Evolutionary conservation across 768 basidiomycete species (phyloP).

Genomic region (Suillus clintonianus): DNA sequence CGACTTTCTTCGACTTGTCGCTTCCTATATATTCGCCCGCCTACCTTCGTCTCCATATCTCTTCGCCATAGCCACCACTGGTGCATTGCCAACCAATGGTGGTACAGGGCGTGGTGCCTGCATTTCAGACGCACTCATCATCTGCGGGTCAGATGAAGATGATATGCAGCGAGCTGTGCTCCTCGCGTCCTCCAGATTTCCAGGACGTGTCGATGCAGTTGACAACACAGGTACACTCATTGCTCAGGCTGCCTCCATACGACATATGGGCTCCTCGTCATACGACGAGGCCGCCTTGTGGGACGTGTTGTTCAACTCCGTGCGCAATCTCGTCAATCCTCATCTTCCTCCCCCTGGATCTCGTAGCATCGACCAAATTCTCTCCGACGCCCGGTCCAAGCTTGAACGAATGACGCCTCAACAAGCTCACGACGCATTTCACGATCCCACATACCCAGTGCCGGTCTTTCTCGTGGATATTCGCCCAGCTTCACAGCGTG

Average conservation of each 20-base stretch:
- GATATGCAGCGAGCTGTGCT: slow-evolving; percentile 69
- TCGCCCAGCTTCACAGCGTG: slow-evolving; percentile 63
- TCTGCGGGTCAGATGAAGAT: slow-evolving; percentile 56
- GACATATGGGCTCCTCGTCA: slow-evolving; percentile 48
- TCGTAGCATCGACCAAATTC: slow-evolving; percentile 55
- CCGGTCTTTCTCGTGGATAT: slow-evolving; percentile 81
- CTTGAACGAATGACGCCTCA: slow-evolving; percentile 63
- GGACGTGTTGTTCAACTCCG: slow-evolving; percentile 67
- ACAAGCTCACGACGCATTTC: slow-evolving; percentile 63
- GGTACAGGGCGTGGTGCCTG: not conserved
- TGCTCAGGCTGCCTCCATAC: slow-evolving; percentile 43
- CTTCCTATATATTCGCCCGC: slow-evolving; percentile 43
- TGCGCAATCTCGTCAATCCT: slow-evolving; percentile 60
- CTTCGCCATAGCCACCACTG: slow-evolving; percentile 56
- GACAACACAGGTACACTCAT: slow-evolving; percentile 35
- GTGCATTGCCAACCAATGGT: slow-evolving; percentile 27
- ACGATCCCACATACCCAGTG: slow-evolving; percentile 49
- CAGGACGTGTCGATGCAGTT: slow-evolving; percentile 53
- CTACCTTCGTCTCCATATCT: slow-evolving; percentile 47
- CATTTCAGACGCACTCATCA: slow-evolving; percentile 48
- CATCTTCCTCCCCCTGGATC: slow-evolving; percentile 66
- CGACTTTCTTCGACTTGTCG: slow-evolving; percentile 58
- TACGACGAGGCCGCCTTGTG: slow-evolving; percentile 69
- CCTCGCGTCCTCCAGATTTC: slow-evolving; percentile 66
- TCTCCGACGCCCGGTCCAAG: slow-evolving; percentile 58